These are phyloP conservation scores for Pestalotiopsis sp. DNA, from an alignment of 2,329 filamentous ascomycete species.

Conservation along the genomic window DNA sequence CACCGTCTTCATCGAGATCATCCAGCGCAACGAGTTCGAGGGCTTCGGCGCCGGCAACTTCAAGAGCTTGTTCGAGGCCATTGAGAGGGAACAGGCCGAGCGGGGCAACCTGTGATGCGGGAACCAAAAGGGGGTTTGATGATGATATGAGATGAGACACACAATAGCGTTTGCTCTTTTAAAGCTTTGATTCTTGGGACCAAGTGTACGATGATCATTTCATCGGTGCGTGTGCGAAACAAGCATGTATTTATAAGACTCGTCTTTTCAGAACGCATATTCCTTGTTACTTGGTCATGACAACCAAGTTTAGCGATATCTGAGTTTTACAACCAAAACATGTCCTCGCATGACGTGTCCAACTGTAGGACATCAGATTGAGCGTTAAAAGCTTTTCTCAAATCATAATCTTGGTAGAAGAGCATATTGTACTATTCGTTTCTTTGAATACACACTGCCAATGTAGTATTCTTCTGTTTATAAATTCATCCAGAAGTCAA, in stretches of 20 bases:
- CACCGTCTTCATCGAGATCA: slow-evolving; percentile 95
- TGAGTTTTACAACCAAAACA: no score
- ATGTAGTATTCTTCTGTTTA: background rate
- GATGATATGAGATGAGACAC: background rate
- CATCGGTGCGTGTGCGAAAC: background rate
- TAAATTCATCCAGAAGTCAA: background rate
- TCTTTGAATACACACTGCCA: background rate
- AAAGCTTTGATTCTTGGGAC: background rate
- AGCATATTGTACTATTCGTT: background rate
- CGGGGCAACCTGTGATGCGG: slow-evolving; percentile 73
- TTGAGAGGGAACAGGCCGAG: slow-evolving; percentile 87
- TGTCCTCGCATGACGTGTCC: no score
- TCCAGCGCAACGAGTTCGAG: slow-evolving; percentile 85
- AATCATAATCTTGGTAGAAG: background rate
- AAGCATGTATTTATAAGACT: background rate
- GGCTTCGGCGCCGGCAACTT: slow-evolving; percentile 96
- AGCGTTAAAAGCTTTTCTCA: no score
- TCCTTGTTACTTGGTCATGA: no score
- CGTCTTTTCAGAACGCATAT: no score
- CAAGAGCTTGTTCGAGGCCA: slow-evolving; percentile 91
- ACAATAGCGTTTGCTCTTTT: background rate
- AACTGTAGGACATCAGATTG: no score
- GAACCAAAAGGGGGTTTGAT: background rate
- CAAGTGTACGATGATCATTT: background rate
- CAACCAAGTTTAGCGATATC: no score